phyloP scores from a whole-genome alignment of 495 filamentous ascomycete species.

The Penicillium odoratum region DNA sequence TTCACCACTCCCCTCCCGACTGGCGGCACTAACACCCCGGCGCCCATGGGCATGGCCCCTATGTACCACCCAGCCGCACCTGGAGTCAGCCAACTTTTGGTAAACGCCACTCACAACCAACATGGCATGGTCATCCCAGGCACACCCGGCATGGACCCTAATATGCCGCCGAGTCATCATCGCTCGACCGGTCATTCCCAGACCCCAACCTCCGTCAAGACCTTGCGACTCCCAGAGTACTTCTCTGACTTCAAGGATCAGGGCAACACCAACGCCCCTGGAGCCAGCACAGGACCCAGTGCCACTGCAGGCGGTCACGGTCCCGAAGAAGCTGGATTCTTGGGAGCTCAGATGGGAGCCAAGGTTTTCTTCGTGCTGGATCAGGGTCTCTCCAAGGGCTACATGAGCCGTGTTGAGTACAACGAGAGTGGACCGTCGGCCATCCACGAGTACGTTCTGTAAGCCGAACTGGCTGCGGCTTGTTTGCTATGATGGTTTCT shows the following conservation, averaged over 20 bases:
- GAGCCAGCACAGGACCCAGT: constrained; percentile 30
- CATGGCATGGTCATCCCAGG: constrained; percentile 41
- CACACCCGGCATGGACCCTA: constrained; percentile 41
- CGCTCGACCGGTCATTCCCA: constrained; percentile 80
- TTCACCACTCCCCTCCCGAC: constrained; percentile 87
- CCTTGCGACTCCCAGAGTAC: constrained; percentile 77
- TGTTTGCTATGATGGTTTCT: constrained; percentile 10
- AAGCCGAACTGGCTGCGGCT: constrained; percentile 9
- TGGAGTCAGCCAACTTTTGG: constrained; percentile 86
- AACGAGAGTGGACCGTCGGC: constrained; percentile 74
- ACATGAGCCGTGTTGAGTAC: constrained; percentile 71
- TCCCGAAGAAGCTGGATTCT: constrained; percentile 72
- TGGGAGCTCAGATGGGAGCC: constrained; percentile 77
- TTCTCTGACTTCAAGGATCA: constrained; percentile 92
- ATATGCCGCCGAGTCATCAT: constrained; percentile 30
- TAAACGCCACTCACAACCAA: constrained; percentile 81
- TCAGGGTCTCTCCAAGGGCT: constrained; percentile 67
- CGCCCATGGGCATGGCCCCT: constrained; percentile 53
- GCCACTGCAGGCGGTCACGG: constrained; percentile 36
- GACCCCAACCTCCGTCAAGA: constrained; percentile 83
- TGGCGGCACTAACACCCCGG: constrained; percentile 89
- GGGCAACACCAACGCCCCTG: constrained; percentile 48
- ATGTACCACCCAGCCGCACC: constrained; percentile 48
- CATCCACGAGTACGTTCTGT: constrained; percentile 58
- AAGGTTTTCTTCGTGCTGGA: constrained; percentile 74